A percentile compares a stretch with the other conserved stretches of the same genome.
phyloP scores from a whole-genome alignment of 371 early-diverging fungal species.

The Mucor sp. region DNA sequence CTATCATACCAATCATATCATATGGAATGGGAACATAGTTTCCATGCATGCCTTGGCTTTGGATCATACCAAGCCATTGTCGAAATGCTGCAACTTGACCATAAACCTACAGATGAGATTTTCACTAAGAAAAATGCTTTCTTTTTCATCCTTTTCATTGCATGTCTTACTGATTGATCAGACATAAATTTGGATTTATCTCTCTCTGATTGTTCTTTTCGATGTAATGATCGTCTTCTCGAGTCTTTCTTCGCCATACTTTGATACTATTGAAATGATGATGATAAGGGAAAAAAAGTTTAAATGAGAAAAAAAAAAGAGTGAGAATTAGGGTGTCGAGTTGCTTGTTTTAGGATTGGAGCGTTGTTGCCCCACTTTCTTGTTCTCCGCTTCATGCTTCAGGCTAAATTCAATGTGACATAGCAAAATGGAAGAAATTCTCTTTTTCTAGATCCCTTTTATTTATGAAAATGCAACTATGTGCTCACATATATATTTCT shows the following conservation, averaged over 20 bases:
- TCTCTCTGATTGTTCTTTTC: constrained; percentile 46
- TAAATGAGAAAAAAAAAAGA: not conserved
- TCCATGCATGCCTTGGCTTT: constrained; percentile 30
- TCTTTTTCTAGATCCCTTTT: not conserved
- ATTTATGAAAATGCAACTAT: not conserved
- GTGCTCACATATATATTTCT: not conserved
- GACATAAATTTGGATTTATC: constrained; percentile 30
- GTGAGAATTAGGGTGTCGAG: too few species aligned
- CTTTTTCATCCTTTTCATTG: not conserved
- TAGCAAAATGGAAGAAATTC: not conserved
- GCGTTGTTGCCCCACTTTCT: not conserved
- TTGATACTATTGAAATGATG: not conserved
- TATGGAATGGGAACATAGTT: constrained; percentile 50
- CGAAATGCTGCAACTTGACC: constrained; percentile 32
- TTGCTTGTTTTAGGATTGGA: not conserved
- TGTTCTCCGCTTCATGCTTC: too few species aligned
- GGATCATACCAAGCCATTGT: constrained; percentile 23
- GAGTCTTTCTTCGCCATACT: constrained; percentile 14
- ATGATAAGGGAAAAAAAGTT: not conserved
- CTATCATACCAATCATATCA: constrained; percentile 49
- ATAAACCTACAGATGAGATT: constrained; percentile 21
- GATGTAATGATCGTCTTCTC: constrained; percentile 25
- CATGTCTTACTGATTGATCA: constrained; percentile 25
- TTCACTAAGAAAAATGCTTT: not conserved
- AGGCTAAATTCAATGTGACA: not conserved